phyloP scores from a whole-genome alignment of 345 rosid species.

The Linum lewisii region DNA sequence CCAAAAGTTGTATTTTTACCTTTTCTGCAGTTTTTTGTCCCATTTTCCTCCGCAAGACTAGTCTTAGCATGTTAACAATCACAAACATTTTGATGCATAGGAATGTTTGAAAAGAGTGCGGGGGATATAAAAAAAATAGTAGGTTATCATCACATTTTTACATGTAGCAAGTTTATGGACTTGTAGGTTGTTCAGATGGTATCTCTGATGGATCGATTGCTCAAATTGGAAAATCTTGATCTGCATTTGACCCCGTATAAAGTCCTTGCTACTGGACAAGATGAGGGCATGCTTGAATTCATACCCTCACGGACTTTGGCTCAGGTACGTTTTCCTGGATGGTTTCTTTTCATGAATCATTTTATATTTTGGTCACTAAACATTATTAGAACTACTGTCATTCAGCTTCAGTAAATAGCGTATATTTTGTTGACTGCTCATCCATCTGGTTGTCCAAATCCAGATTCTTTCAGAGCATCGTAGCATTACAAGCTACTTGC shows the following conservation, averaged over 20 bases:
- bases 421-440: neutral
- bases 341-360: too few species aligned
- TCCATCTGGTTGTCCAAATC: constrained; percentile 9
- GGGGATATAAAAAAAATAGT: neutral
- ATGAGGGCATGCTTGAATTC: constrained; percentile 98
- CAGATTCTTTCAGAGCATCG: constrained; percentile 94
- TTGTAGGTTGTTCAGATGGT: constrained; percentile 97
- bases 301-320: constrained; percentile 90
- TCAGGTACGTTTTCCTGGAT: constrained; percentile 42
- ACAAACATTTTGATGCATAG: neutral
- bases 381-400: neutral
- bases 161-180: constrained; percentile 18
- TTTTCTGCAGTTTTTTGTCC: neutral
- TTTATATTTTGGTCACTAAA: neutral
- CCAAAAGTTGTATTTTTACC: neutral
- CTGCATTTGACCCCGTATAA: constrained; percentile 82
- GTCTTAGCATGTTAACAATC: neutral
- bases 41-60: neutral
- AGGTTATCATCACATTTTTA: constrained; percentile 9
- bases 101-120: neutral
- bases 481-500: constrained; percentile 82
- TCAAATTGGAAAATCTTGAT: constrained; percentile 92
- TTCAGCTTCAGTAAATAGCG: neutral
- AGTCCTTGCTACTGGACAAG: constrained; percentile 96
- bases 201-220: constrained; percentile 94